Evolutionary conservation across 768 basidiomycete species (phyloP).

Genomic region (Lentinula boryana): DNA sequence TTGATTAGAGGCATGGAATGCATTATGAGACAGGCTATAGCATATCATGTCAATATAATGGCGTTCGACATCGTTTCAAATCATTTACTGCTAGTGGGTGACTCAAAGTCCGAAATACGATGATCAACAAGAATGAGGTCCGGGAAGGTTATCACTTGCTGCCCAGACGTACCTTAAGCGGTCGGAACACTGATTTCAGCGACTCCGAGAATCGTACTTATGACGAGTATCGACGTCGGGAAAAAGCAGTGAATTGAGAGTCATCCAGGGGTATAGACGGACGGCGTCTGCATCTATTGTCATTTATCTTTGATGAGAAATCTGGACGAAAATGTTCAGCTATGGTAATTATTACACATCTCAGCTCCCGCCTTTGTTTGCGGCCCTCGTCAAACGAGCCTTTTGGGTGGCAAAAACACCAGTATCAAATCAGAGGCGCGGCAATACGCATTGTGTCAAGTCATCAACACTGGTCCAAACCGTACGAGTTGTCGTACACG

Average conservation of each 20-base stretch:
- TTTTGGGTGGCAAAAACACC: neutral
- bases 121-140: neutral
- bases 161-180: neutral
- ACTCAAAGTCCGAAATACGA: neutral
- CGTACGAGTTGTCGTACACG: neutral
- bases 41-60: conserved; percentile 2
- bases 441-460: neutral
- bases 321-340: neutral
- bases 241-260: neutral
- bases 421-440: neutral
- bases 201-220: neutral
- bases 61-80: conserved; percentile 1
- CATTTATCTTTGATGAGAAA: neutral
- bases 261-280: neutral
- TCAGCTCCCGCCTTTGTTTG: neutral
- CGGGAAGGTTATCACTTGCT: neutral
- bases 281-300: neutral
- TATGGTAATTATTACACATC: neutral
- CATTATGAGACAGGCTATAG: neutral
- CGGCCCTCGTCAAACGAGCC: neutral
- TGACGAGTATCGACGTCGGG: neutral
- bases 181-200: neutral
- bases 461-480: neutral
- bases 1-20: neutral
- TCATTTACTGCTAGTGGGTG: neutral